Conservation (phyloP, 2,329 filamentous ascomycete species). For the Hypoxylon sp. region DNA sequence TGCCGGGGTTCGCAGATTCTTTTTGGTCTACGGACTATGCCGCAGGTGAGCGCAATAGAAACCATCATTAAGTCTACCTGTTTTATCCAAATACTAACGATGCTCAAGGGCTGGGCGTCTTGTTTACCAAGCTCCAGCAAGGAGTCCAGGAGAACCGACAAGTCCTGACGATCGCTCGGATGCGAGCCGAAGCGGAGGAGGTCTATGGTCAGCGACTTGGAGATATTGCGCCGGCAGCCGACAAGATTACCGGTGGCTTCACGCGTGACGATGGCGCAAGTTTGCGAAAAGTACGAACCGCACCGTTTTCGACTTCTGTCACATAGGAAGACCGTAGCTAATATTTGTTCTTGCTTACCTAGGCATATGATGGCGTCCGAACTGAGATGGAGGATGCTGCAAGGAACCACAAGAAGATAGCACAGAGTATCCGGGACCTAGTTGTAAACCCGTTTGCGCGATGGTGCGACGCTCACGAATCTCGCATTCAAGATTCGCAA, state of each 20-base stretch:
- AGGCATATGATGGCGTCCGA: slow-evolving; percentile 95
- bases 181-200: slow-evolving; percentile 97
- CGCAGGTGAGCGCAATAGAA: slow-evolving; percentile 71
- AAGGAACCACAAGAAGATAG: slow-evolving; percentile 93
- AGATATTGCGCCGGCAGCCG: slow-evolving; percentile 84
- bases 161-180: slow-evolving; percentile 87
- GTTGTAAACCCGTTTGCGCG: slow-evolving; percentile 94
- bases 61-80: neutral
- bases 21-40: slow-evolving; percentile 99
- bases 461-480: slow-evolving; percentile 96
- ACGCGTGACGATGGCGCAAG: slow-evolving; percentile 93
- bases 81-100: slow-evolving; percentile 33
- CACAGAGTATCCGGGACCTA: slow-evolving; percentile 94
- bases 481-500: slow-evolving; percentile 91
- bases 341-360: slow-evolving; percentile 26
- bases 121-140: slow-evolving; percentile 97
- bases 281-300: slow-evolving; percentile 81
- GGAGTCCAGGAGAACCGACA: slow-evolving; percentile 96
- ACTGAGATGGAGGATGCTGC: slow-evolving; percentile 92
- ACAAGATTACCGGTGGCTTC: slow-evolving; percentile 88
- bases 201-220: slow-evolving; percentile 83
- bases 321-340: slow-evolving; percentile 41
- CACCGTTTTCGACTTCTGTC: slow-evolving; percentile 16
- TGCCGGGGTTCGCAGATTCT: slow-evolving; percentile 92
- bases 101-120: slow-evolving; percentile 80